phyloP scores from a whole-genome alignment of 139 green algal species.

The Zygnema cylindricum region DNA sequence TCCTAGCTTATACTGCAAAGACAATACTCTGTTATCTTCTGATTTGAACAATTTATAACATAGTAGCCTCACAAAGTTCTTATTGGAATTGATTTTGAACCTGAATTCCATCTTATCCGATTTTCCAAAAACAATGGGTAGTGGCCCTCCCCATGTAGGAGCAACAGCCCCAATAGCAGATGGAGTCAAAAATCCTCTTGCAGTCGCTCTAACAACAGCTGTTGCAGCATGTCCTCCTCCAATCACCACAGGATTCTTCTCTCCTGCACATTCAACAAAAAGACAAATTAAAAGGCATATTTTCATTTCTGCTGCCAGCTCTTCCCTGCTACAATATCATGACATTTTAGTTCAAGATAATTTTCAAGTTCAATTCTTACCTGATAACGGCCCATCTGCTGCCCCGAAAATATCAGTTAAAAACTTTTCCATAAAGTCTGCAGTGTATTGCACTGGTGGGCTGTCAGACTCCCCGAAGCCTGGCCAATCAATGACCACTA shows the following conservation, averaged over 20 bases:
- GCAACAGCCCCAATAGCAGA: constrained; percentile 35
- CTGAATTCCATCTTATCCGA: constrained; percentile 16
- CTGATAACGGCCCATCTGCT: neutral
- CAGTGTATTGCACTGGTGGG: constrained; percentile 31
- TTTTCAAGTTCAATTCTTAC: too few species aligned
- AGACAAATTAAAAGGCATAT: too few species aligned
- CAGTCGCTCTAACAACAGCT: constrained; percentile 4
- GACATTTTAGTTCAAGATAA: too few species aligned
- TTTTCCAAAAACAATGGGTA: constrained; percentile 48
- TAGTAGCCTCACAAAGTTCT: too few species aligned
- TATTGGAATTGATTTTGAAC: constrained; percentile 3
- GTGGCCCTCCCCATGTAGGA: constrained; percentile 43
- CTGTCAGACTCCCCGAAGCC: constrained; percentile 40
- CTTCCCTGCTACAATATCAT: too few species aligned
- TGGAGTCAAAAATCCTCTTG: neutral
- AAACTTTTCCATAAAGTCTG: constrained; percentile 41
- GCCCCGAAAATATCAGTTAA: constrained; percentile 8
- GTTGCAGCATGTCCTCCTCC: constrained; percentile 27
- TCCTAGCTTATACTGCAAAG: too few species aligned
- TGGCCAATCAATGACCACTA: constrained; percentile 43
- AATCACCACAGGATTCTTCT: constrained; percentile 12
- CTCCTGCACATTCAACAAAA: neutral
- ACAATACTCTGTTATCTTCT: too few species aligned
- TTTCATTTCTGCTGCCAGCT: too few species aligned
- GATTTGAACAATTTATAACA: too few species aligned